Evolutionary conservation across 768 basidiomycete species (phyloP), one percentile per base, ranked within the genome.

Genomic region (Suillus bovinus): DNA sequence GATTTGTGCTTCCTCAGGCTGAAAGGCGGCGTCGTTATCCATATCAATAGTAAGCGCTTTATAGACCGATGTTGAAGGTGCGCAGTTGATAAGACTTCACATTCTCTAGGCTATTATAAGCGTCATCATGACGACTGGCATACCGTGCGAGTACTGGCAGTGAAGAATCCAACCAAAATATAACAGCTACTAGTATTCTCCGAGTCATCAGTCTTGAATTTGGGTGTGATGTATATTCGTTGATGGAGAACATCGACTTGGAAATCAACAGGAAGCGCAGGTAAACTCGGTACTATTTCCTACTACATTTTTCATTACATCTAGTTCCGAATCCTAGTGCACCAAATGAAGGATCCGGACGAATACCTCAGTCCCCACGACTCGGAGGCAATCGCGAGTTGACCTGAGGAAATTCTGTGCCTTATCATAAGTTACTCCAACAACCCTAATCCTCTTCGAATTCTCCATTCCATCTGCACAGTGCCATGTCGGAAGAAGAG

Each of bases 91-190:
- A 52, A 31, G 20, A 13, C 31, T 52, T n/a, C 50, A 33, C 50
- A 33, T 11, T n/a, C 50, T 33, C 50, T 52, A 33, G 29, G 10
- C 31, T 52, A 52, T 52, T 31, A 52, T 52, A 52, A 33, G 11
- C 50, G 11, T n/a, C 50, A 33, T 31, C 50, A 52, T 20, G 50
- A 31, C 50, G 29, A 52, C 44, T 46, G 22, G 22, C 50, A 52
- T 33, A 52, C 50, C 50, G 50, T 52, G 50, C 31, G 50, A 52
- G 50, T n/a, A n/a, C n/a, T n/a, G n/a, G n/a, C n/a, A 52, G 31
- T n/a, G 31, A 7, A 33, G 11, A 33, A n/a, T 52, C 10, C 20
- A 31, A 29, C 50, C 3, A 20, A 33, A 33, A 52, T 33, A 20
- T 33, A 52, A 33, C 31, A n/a, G 20, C 29, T 10, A 50, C 33